Percentiles rank a stretch among this genome's conserved stretches.
Conservation (phyloP, 495 filamentous ascomycete species). For the Aspergillus avenaceus region DNA sequence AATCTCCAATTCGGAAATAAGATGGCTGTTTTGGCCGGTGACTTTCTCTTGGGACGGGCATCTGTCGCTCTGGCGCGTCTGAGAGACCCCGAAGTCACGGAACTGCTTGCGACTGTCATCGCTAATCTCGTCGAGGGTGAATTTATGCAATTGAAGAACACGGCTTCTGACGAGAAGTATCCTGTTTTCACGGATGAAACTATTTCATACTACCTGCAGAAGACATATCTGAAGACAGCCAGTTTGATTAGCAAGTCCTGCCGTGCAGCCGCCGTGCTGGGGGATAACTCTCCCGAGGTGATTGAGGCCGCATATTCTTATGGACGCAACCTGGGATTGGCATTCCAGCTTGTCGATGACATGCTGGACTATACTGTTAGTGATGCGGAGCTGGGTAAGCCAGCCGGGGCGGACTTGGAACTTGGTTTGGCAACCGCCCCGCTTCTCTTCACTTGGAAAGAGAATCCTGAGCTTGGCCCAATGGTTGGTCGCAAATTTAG, state of each 20-base stretch:
- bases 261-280: conserved; percentile 81
- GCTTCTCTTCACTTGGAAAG: conserved; percentile 92
- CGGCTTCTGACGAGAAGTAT: conserved; percentile 75
- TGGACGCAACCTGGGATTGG: conserved; percentile 86
- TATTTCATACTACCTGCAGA: conserved; percentile 92
- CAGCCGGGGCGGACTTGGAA: conserved; percentile 89
- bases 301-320: conserved; percentile 90
- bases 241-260: conserved; percentile 95
- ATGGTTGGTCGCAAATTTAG: conserved; percentile 90
- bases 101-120: conserved; percentile 92
- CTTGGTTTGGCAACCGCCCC: conserved; percentile 95
- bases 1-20: conserved; percentile 97
- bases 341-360: conserved; percentile 98
- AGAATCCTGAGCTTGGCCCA: conserved; percentile 75
- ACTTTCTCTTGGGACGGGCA: conserved; percentile 88
- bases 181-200: conserved; percentile 83
- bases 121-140: conserved; percentile 97
- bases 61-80: conserved; percentile 90
- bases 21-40: conserved; percentile 94
- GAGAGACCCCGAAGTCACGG: conserved; percentile 87
- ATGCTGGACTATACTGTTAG: conserved; percentile 94
- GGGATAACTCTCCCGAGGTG: conserved; percentile 68
- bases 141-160: conserved; percentile 99
- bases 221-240: conserved; percentile 96
- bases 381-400: conserved; percentile 83